Evolutionary conservation across 257 asterid genomes (phyloP).

Genomic region (Haberlea rhodopensis): DNA sequence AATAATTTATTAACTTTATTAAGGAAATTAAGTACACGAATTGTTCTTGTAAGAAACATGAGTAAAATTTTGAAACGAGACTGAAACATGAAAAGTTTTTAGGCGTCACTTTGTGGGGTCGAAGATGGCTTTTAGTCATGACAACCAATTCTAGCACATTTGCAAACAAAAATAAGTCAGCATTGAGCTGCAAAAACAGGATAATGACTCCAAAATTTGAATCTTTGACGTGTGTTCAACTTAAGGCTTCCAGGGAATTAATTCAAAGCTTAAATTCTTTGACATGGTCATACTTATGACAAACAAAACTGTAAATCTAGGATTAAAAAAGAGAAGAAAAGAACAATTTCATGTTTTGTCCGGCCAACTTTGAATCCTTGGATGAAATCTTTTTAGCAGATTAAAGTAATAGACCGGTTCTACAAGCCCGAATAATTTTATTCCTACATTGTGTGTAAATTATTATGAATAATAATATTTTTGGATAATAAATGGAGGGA

Average conservation of each 20-base stretch:
- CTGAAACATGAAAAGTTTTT: too few relatives aligned
- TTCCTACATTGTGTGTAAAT: constrained; percentile 5
- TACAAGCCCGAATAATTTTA: not conserved
- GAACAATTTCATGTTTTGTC: not conserved
- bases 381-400: not conserved
- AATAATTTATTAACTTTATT: too few relatives aligned
- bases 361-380: not conserved
- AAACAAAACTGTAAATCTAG: not conserved
- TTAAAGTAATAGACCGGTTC: not conserved
- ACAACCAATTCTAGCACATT: not conserved
- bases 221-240: constrained; percentile 17
- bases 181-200: constrained; percentile 12
- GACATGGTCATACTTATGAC: not conserved
- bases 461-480: not conserved
- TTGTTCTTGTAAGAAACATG: too few relatives aligned
- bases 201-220: constrained; percentile 14
- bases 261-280: not conserved
- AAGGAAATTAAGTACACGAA: not conserved
- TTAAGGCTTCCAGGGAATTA: not conserved
- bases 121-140: too few relatives aligned
- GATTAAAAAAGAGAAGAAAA: not conserved
- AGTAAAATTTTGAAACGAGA: not conserved
- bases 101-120: too few relatives aligned
- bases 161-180: too few relatives aligned
- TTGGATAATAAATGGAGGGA: constrained; percentile 22